Evolutionary conservation across 176 grass and related monocot species (phyloP).

Genomic region (Miscanthus lutarioriparius): DNA sequence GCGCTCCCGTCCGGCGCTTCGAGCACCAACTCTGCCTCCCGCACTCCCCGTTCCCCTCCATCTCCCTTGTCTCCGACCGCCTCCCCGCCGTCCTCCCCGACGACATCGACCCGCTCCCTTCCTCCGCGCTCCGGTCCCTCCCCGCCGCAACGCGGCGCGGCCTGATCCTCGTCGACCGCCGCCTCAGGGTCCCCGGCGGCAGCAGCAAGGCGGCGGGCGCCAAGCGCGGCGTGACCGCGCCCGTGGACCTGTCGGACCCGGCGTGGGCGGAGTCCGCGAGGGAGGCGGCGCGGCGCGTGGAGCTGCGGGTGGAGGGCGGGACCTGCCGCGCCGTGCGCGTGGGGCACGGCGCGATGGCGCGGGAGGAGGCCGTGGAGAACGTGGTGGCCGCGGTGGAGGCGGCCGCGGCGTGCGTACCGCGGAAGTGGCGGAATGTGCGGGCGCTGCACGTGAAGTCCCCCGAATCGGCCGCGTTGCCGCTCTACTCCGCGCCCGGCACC

Average conservation of each 20-base stretch:
- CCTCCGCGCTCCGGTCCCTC: constrained; percentile 48
- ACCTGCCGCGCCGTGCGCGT: constrained; percentile 61
- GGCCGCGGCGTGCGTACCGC: constrained; percentile 49
- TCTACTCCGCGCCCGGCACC: constrained; percentile 35
- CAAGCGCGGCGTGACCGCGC: constrained; percentile 39
- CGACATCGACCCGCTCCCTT: constrained; percentile 40
- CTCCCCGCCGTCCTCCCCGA: constrained; percentile 34
- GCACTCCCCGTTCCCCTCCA: constrained; percentile 47
- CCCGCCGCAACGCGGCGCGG: constrained; percentile 42
- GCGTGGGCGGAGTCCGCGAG: constrained; percentile 44
- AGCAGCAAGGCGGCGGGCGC: constrained; percentile 19
- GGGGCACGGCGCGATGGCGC: constrained; percentile 39
- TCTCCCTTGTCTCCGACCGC: constrained; percentile 46
- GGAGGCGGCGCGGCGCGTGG: constrained; percentile 31
- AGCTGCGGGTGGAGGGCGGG: constrained; percentile 45
- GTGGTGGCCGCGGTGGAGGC: constrained; percentile 56
- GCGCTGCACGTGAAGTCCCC: constrained; percentile 59
- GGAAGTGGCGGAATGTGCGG: constrained; percentile 71
- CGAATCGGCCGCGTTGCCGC: constrained; percentile 57
- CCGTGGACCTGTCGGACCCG: constrained; percentile 41
- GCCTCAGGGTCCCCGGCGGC: constrained; percentile 32
- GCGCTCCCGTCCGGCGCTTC: constrained; percentile 41
- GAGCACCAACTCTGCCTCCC: constrained; percentile 53
- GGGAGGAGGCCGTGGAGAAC: constrained; percentile 44
- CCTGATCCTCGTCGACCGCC: constrained; percentile 55